Evolutionary conservation across 2,329 filamentous ascomycete genomes (phyloP).

Genomic region (Graphilbum fragrans): DNA sequence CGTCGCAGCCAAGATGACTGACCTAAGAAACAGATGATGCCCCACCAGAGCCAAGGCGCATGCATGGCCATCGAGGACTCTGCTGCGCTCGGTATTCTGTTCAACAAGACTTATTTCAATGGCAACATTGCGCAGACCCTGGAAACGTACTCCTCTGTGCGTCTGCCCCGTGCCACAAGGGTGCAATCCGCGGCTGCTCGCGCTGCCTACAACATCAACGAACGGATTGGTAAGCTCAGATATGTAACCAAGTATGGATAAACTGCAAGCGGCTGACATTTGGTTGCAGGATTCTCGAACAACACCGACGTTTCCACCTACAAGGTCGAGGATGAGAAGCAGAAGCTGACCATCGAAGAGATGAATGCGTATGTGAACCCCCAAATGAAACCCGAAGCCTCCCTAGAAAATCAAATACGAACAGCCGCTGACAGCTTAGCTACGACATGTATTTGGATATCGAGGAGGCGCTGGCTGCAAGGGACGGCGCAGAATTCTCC

Average conservation of each 20-base stretch:
- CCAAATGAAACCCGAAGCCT: not conserved
- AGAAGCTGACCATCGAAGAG: slow-evolving; percentile 55
- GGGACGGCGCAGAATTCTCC: slow-evolving; percentile 19
- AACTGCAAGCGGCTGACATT: not conserved
- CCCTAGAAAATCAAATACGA: no score
- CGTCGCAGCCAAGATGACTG: slow-evolving; percentile 22
- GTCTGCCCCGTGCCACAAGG: slow-evolving; percentile 39
- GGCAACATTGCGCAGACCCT: slow-evolving; percentile 36
- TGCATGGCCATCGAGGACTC: slow-evolving; percentile 60
- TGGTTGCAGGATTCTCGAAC: slow-evolving; percentile 40
- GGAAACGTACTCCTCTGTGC: slow-evolving; percentile 36
- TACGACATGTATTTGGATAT: slow-evolving; percentile 49
- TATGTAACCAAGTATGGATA: not conserved
- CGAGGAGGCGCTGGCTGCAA: slow-evolving; percentile 30
- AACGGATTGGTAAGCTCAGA: slow-evolving; percentile 38
- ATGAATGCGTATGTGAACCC: slow-evolving; percentile 45
- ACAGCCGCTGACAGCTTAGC: slow-evolving; percentile 19
- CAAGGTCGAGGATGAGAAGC: slow-evolving; percentile 47
- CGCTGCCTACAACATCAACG: slow-evolving; percentile 49
- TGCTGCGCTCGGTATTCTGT: slow-evolving; percentile 49
- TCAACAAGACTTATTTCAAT: slow-evolving; percentile 32
- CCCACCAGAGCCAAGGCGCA: slow-evolving; percentile 53
- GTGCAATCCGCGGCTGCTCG: slow-evolving; percentile 46
- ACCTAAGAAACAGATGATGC: slow-evolving; percentile 19
- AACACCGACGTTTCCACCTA: slow-evolving; percentile 46